Conservation (phyloP, 148 eudicot genomes). For the Fagopyrum esculentum region DNA sequence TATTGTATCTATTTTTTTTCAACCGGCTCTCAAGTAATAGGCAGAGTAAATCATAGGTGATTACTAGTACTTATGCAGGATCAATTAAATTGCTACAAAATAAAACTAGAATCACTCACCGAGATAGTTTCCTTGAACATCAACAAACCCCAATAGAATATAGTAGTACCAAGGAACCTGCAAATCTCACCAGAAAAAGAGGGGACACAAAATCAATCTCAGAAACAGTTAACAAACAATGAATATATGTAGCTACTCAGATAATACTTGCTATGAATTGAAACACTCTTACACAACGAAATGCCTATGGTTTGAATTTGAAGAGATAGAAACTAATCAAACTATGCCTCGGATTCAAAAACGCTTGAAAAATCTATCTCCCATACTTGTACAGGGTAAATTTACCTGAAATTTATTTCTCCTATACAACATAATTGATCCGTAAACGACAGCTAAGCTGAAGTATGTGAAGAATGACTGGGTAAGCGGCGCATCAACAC, state of each 20-base stretch:
- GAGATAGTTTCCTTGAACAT: conserved; percentile 81
- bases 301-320: neutral
- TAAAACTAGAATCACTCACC: conserved; percentile 31
- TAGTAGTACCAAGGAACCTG: conserved; percentile 95
- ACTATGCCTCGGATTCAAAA: neutral
- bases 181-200: conserved; percentile 16
- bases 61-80: neutral
- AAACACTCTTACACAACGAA: neutral
- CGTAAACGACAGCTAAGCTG: conserved; percentile 62
- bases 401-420: conserved; percentile 56
- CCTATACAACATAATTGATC: conserved; percentile 60
- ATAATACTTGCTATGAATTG: neutral
- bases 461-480: conserved; percentile 64
- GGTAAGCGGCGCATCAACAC: conserved; percentile 72
- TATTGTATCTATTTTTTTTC: neutral
- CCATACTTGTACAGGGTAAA: neutral
- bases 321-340: neutral
- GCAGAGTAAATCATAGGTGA: neutral
- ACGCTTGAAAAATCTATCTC: neutral
- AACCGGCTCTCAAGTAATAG: neutral
- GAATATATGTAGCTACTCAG: no score
- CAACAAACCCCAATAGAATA: conserved; percentile 57
- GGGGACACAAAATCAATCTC: conserved; percentile 3
- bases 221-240: neutral
- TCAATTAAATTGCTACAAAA: neutral